Percentiles rank a stretch among this genome's conserved stretches.
phyloP scores from a whole-genome alignment of 1,139 yeast genomes.

The Candida frijolesensis region DNA sequence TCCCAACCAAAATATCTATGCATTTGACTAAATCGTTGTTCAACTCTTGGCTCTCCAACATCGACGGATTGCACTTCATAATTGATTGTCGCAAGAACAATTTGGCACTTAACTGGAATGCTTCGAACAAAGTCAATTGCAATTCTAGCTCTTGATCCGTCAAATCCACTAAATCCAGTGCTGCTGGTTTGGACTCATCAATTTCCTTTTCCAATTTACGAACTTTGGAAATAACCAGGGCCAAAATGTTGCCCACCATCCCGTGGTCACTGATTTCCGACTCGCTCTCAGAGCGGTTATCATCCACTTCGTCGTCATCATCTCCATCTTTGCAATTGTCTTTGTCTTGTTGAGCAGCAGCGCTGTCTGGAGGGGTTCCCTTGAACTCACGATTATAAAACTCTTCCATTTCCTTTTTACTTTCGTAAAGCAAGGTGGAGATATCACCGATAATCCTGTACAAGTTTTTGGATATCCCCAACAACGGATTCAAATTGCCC shows the following conservation, averaged over 20 bases:
- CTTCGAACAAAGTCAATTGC: constrained; percentile 71
- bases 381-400: constrained; percentile 18
- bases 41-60: constrained; percentile 64
- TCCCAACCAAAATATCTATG: constrained; percentile 62
- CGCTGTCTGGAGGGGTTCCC: not conserved
- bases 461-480: constrained; percentile 72
- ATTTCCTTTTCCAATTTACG: constrained; percentile 51
- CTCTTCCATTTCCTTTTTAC: constrained; percentile 31
- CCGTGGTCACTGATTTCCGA: constrained; percentile 32
- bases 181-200: constrained; percentile 56
- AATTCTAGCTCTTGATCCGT: constrained; percentile 59
- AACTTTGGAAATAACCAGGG: constrained; percentile 37
- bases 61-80: constrained; percentile 59
- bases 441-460: constrained; percentile 70
- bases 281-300: constrained; percentile 12
- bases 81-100: constrained; percentile 69
- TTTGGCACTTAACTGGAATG: constrained; percentile 70
- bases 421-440: constrained; percentile 59
- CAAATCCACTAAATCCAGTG: constrained; percentile 48
- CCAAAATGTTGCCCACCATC: constrained; percentile 24
- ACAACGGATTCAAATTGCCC: constrained; percentile 62
- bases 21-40: constrained; percentile 57
- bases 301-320: constrained; percentile 11
- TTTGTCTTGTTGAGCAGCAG: not conserved
- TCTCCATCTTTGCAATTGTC: constrained; percentile 3